Evolutionary conservation across 2,329 filamentous ascomycete genomes (phyloP).

Genomic region (Neocatenulostroma microsporum): DNA sequence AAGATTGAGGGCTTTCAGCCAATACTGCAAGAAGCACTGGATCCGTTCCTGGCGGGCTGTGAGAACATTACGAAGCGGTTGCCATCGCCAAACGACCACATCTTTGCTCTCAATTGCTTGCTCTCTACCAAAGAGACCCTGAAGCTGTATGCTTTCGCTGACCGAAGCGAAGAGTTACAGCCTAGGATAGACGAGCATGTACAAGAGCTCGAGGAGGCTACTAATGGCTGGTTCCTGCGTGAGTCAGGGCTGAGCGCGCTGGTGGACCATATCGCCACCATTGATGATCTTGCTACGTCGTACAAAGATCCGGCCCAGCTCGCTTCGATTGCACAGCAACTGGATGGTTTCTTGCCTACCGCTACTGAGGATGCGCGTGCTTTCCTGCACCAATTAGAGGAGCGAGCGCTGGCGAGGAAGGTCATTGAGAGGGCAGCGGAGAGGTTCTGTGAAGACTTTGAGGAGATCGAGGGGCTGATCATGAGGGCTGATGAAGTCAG

Average conservation of each 20-base stretch:
- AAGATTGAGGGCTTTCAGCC: constrained; percentile 64
- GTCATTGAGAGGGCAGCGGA: constrained; percentile 78
- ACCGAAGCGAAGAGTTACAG: constrained; percentile 33
- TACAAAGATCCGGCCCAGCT: constrained; percentile 38
- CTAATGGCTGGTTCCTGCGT: constrained; percentile 60
- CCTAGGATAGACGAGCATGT: constrained; percentile 21
- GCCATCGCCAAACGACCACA: constrained; percentile 51
- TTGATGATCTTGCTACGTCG: constrained; percentile 19
- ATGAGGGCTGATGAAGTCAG: constrained; percentile 49
- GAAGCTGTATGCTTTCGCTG: constrained; percentile 53
- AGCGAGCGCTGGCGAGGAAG: constrained; percentile 61
- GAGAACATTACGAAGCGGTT: constrained; percentile 59
- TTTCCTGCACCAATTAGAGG: constrained; percentile 65
- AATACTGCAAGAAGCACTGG: constrained; percentile 69
- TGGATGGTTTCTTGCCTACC: constrained; percentile 88
- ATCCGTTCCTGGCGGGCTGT: constrained; percentile 75
- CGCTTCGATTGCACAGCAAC: constrained; percentile 59
- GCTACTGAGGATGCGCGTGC: constrained; percentile 88
- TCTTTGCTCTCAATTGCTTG: constrained; percentile 69
- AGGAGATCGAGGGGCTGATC: constrained; percentile 56
- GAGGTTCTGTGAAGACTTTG: constrained; percentile 79
- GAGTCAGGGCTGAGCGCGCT: constrained; percentile 60
- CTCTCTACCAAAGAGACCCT: constrained; percentile 52
- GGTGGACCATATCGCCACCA: constrained; percentile 26
- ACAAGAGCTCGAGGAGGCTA: constrained; percentile 48